Evolutionary conservation across 108 stramenopile species (phyloP).

Genomic region (Nitzschia sp.): DNA sequence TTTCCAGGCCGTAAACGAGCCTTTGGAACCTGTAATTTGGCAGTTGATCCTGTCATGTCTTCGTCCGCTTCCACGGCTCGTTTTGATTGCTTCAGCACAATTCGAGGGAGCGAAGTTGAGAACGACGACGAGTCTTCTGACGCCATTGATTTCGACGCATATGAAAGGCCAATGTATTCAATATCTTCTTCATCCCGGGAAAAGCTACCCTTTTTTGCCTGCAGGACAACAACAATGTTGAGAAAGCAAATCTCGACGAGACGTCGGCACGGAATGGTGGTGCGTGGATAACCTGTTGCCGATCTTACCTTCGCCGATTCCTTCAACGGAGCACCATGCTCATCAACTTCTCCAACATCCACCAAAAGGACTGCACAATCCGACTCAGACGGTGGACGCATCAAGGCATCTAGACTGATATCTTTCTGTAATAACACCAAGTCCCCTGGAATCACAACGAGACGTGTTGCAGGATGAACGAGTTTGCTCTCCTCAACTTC

Average conservation of each 20-base stretch:
- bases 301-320: slow-evolving; percentile 78
- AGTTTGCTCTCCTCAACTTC: slow-evolving; percentile 45
- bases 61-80: slow-evolving; percentile 70
- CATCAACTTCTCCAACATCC: slow-evolving; percentile 82
- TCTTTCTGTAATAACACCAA: slow-evolving; percentile 50
- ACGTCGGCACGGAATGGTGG: too few species aligned
- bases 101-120: slow-evolving; percentile 33
- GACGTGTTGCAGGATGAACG: slow-evolving; percentile 34
- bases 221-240: background rate
- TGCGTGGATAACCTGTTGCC: too few species aligned
- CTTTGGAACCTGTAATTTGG: slow-evolving; percentile 69
- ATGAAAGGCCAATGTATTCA: slow-evolving; percentile 78
- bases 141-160: slow-evolving; percentile 26
- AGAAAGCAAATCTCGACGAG: background rate
- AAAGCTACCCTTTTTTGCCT: slow-evolving; percentile 67
- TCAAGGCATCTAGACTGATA: slow-evolving; percentile 18
- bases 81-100: slow-evolving; percentile 76
- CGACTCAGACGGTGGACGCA: slow-evolving; percentile 29
- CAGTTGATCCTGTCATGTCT: slow-evolving; percentile 72
- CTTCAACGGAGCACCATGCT: slow-evolving; percentile 75
- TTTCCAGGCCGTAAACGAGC: slow-evolving; percentile 46
- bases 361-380: slow-evolving; percentile 66
- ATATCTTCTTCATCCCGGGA: slow-evolving; percentile 83
- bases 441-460: slow-evolving; percentile 77
- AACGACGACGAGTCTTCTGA: background rate